Conservation (phyloP, 176 grass and related monocot species). For the Alloteropsis semialata region DNA sequence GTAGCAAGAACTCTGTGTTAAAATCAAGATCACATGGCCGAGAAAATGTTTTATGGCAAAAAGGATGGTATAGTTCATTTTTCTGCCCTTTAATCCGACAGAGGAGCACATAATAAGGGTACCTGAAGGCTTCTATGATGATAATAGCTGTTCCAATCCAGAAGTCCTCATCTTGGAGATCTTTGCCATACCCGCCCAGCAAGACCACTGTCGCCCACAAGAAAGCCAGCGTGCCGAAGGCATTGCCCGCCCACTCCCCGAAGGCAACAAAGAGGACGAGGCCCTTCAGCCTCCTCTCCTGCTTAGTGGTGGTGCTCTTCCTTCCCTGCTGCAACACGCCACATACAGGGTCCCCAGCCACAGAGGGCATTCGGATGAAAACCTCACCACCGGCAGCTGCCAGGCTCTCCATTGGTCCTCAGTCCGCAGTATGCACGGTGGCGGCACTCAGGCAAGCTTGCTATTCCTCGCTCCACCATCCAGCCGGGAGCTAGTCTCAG, state of each 20-base stretch:
- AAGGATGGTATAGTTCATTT: no score
- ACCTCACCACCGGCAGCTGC: neutral
- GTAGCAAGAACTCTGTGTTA: no score
- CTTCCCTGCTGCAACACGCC: neutral
- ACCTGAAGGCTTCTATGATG: conserved; percentile 1
- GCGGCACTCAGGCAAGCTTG: neutral
- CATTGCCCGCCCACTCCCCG: no score
- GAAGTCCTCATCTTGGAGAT: neutral
- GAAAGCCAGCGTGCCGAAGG: neutral
- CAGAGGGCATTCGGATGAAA: neutral
- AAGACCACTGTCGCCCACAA: neutral
- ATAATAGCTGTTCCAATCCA: neutral
- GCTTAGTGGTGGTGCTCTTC: neutral
- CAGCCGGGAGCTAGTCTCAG: neutral
- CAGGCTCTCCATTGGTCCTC: neutral
- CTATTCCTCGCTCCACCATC: neutral
- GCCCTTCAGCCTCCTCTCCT: neutral
- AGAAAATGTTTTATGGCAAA: no score
- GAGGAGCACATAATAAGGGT: neutral
- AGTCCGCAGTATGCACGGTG: neutral
- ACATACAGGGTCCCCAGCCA: no score
- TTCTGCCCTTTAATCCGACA: no score
- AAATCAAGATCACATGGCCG: no score
- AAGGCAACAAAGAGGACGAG: neutral
- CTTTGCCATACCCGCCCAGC: neutral